phyloP scores from a whole-genome alignment of 345 rosid species.

The Eucalyptus marginata region DNA sequence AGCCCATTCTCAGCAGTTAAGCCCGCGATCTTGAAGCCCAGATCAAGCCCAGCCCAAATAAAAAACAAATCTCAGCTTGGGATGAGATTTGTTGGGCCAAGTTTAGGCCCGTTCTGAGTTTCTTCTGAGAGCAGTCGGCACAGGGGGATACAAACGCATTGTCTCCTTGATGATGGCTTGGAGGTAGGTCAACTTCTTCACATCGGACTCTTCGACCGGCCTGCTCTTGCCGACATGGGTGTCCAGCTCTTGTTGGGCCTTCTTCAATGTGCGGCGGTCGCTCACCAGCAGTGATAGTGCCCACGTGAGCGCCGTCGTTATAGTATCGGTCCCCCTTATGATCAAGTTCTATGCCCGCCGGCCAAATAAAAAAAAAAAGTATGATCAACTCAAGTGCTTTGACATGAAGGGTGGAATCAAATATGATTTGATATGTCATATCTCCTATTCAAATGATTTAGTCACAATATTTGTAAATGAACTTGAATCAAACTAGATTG shows the following conservation, averaged over 20 bases:
- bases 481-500: not conserved
- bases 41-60: no score
- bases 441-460: not conserved
- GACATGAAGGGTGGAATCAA: not conserved
- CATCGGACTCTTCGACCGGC: no score
- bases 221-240: not conserved
- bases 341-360: not conserved
- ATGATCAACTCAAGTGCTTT: not conserved
- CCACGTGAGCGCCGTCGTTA: conserved; percentile 13
- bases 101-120: no score
- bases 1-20: no score
- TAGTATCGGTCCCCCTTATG: conserved; percentile 12
- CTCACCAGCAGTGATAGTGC: conserved; percentile 11
- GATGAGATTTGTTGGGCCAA: no score
- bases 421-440: not conserved
- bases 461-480: no score
- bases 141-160: no score
- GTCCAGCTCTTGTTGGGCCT: conserved; percentile 16
- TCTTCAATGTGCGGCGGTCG: conserved; percentile 1
- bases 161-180: no score
- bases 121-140: no score
- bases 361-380: rapidly evolving
- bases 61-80: no score
- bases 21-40: no score
- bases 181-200: no score